These are phyloP conservation scores for Skeletonema tropicum DNA, from an alignment of 108 stramenopile species.

Conservation along the genomic window DNA sequence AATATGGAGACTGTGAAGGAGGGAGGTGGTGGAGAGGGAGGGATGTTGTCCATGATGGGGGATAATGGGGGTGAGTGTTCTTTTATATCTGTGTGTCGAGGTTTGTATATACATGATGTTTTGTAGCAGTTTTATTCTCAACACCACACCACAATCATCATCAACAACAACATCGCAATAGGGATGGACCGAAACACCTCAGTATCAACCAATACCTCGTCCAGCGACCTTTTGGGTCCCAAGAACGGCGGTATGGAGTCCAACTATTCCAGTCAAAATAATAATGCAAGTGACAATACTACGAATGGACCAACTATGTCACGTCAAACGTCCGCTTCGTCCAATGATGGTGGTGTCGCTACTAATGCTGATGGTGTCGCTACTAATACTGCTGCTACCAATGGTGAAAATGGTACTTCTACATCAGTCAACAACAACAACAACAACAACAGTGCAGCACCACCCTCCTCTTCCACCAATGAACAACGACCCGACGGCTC, in stretches of 20 bases:
- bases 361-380: too few relatives aligned
- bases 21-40: constrained; percentile 11
- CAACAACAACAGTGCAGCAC: background rate
- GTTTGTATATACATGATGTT: background rate
- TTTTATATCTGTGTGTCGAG: too few relatives aligned
- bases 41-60: constrained; percentile 8
- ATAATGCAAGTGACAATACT: background rate
- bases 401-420: background rate
- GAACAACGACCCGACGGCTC: background rate
- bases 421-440: background rate
- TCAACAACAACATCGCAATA: background rate
- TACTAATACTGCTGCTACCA: too few relatives aligned
- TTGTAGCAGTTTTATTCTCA: background rate
- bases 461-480: background rate
- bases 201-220: background rate
- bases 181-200: background rate
- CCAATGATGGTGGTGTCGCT: background rate
- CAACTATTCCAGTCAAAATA: background rate
- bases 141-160: background rate
- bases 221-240: too few relatives aligned
- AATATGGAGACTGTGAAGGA: background rate
- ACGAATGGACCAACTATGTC: background rate
- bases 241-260: background rate
- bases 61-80: background rate
- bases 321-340: background rate